Percentiles rank a stretch among this genome's conserved stretches.
phyloP scores from a whole-genome alignment of 345 rosid genomes.

The Microthlaspi erraticum region DNA sequence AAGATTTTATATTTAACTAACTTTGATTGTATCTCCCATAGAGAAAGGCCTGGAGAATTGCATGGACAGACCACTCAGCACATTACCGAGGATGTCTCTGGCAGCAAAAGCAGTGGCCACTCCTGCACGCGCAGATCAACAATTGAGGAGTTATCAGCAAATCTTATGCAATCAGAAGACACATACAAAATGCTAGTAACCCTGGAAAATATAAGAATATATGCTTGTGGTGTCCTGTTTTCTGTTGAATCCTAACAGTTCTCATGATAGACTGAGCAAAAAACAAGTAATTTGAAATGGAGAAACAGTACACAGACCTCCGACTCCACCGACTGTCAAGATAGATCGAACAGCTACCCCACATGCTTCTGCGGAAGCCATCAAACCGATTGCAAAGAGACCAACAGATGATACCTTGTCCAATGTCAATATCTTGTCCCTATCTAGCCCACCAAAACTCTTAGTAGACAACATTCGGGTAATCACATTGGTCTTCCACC shows the following conservation, averaged over 20 bases:
- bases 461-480: slow-evolving; percentile 56
- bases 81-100: slow-evolving; percentile 87
- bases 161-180: background rate
- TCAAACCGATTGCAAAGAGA: slow-evolving; percentile 68
- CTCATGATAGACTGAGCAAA: slow-evolving; percentile 17
- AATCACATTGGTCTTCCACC: slow-evolving; percentile 82
- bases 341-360: slow-evolving; percentile 96
- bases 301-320: slow-evolving; percentile 56
- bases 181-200: background rate
- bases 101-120: slow-evolving; percentile 99
- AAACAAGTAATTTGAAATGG: slow-evolving; percentile 15
- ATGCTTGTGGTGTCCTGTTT: slow-evolving; percentile 1
- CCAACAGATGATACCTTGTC: slow-evolving; percentile 89
- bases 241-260: slow-evolving; percentile 15
- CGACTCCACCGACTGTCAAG: slow-evolving; percentile 95
- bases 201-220: background rate
- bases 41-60: slow-evolving; percentile 90
- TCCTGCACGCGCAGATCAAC: slow-evolving; percentile 51
- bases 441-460: slow-evolving; percentile 55
- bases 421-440: slow-evolving; percentile 69
- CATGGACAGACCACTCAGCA: slow-evolving; percentile 88
- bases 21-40: slow-evolving; percentile 94
- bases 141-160: slow-evolving; percentile 2
- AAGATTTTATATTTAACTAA: slow-evolving; percentile 42
- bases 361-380: slow-evolving; percentile 95